phyloP scores from a whole-genome alignment of 2,329 filamentous ascomycete species.

The Arthrobotrys sphaeroides region DNA sequence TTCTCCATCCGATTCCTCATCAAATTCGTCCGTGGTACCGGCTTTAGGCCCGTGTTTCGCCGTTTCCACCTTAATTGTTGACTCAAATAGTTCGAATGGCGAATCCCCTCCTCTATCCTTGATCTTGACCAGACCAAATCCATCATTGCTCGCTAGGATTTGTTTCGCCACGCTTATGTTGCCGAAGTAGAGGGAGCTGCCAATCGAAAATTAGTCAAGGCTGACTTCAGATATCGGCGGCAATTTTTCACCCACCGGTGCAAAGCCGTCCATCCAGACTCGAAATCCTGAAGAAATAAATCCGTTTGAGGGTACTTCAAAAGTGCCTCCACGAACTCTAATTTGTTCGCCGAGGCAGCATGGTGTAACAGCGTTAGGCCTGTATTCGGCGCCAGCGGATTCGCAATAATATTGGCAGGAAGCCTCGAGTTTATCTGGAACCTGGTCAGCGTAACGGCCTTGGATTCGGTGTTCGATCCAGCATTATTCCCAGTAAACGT shows the following conservation, averaged over 20 bases:
- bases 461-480: constrained; percentile 55
- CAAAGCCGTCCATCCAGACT: constrained; percentile 95
- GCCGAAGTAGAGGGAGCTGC: constrained; percentile 57
- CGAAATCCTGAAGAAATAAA: constrained; percentile 83
- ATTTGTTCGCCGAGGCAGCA: constrained; percentile 75
- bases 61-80: constrained; percentile 77
- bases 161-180: constrained; percentile 70
- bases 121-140: constrained; percentile 65
- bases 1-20: constrained; percentile 65
- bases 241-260: constrained; percentile 67
- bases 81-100: constrained; percentile 86
- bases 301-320: constrained; percentile 85
- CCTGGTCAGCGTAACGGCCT: constrained; percentile 64
- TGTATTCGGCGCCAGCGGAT: constrained; percentile 36
- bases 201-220: constrained; percentile 65
- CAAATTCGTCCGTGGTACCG: constrained; percentile 65
- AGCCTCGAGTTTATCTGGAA: constrained; percentile 87
- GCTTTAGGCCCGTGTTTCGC: constrained; percentile 51
- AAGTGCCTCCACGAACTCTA: constrained; percentile 79
- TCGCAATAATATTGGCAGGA: constrained; percentile 71
- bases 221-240: constrained; percentile 82
- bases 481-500: constrained; percentile 63
- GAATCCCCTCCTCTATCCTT: constrained; percentile 96
- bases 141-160: constrained; percentile 79
- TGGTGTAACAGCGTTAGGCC: constrained; percentile 78